Evolutionary conservation across 331 rosid species (phyloP).

Genomic region (Phaseolus coccineus): DNA sequence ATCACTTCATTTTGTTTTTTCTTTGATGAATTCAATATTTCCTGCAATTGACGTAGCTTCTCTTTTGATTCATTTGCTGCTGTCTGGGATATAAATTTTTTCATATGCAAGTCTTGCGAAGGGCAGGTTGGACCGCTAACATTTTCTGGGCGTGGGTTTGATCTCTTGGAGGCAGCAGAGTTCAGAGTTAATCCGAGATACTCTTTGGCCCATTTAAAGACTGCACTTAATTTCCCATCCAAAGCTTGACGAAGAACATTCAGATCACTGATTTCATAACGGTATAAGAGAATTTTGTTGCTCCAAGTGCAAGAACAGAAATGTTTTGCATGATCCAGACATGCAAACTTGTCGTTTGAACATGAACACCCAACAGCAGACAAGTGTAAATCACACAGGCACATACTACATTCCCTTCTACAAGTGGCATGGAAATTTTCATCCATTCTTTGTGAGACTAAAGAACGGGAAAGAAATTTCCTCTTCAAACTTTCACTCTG

Average conservation of each 20-base stretch:
- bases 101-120: slow-evolving; percentile 31
- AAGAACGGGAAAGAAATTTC: slow-evolving; percentile 63
- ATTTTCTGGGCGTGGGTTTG: slow-evolving; percentile 40
- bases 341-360: slow-evolving; percentile 66
- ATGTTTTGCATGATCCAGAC: slow-evolving; percentile 81
- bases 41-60: slow-evolving; percentile 33
- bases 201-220: slow-evolving; percentile 72
- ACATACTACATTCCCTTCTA: slow-evolving; percentile 80
- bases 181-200: slow-evolving; percentile 61
- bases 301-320: slow-evolving; percentile 84
- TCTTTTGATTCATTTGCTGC: slow-evolving; percentile 3
- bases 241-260: slow-evolving; percentile 76
- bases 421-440: slow-evolving; percentile 51
- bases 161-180: slow-evolving; percentile 48
- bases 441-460: slow-evolving; percentile 58
- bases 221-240: slow-evolving; percentile 71
- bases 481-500: slow-evolving; percentile 64
- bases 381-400: slow-evolving; percentile 73
- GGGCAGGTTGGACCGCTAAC: not conserved
- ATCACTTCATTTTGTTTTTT: slow-evolving; percentile 15
- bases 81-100: slow-evolving; percentile 33
- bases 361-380: slow-evolving; percentile 83
- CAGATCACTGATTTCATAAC: slow-evolving; percentile 66
- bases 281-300: slow-evolving; percentile 58
- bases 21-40: slow-evolving; percentile 29